Evolutionary conservation across 1,139 yeast genomes (phyloP).

Genomic region (Blastobotrys apis): DNA sequence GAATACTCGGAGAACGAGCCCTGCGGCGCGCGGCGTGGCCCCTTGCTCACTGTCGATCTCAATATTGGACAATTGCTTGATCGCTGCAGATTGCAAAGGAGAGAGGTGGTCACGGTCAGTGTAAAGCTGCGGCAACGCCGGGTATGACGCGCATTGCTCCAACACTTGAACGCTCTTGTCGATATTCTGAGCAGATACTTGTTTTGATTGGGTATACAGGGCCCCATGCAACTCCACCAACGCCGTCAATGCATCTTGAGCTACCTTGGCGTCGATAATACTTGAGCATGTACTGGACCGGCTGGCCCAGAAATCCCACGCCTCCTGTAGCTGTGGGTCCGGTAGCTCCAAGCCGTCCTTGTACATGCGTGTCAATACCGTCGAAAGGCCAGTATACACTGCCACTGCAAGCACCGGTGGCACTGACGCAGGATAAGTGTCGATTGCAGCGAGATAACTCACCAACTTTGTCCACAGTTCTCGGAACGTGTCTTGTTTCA

Average conservation of each 20-base stretch:
- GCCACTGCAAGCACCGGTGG: conserved; percentile 4
- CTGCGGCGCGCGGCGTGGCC: no score
- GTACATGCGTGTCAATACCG: conserved; percentile 40
- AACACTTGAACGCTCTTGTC: conserved; percentile 22
- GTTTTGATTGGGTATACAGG: conserved; percentile 21
- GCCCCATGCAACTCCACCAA: conserved; percentile 29
- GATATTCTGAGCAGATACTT: conserved; percentile 18
- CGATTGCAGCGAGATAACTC: conserved; percentile 42
- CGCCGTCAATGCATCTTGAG: conserved; percentile 30
- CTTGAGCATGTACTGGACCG: conserved; percentile 35
- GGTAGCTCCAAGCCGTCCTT: conserved; percentile 30
- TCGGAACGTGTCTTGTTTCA: conserved; percentile 24
- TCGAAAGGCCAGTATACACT: conserved; percentile 51
- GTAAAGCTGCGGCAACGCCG: conserved; percentile 31
- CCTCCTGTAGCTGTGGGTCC: conserved; percentile 37
- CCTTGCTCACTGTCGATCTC: conserved; percentile 14
- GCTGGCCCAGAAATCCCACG: conserved; percentile 62
- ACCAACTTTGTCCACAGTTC: conserved; percentile 52
- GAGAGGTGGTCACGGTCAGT: conserved; percentile 34
- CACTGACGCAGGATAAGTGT: neutral
- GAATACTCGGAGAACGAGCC: conserved; percentile 20
- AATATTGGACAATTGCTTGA: conserved; percentile 26
- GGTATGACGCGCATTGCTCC: conserved; percentile 26
- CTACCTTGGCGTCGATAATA: conserved; percentile 23
- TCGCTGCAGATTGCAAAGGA: conserved; percentile 32